These are phyloP conservation scores for Magnolia changhungtana DNA, from an alignment of 164 flowering plant species.

Conservation along the genomic window DNA sequence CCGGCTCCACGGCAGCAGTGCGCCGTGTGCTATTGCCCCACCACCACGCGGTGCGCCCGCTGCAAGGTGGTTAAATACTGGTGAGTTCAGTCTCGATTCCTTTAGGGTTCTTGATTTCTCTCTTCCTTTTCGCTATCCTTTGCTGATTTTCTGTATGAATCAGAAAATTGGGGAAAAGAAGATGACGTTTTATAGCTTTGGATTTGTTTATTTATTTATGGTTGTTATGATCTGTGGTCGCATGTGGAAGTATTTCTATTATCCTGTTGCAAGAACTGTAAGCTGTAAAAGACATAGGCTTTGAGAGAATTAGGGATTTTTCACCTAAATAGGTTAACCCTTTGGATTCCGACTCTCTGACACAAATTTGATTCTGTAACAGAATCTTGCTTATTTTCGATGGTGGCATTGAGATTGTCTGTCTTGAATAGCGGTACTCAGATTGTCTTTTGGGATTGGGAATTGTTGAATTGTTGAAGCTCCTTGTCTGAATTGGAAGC, in stretches of 20 bases:
- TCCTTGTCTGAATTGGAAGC: neutral
- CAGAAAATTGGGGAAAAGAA: neutral
- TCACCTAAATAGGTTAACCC: neutral
- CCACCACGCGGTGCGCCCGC: slow-evolving; percentile 64
- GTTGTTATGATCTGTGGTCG: no score
- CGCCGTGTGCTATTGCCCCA: slow-evolving; percentile 56
- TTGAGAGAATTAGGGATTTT: neutral
- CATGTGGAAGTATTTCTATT: neutral
- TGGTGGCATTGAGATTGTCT: neutral
- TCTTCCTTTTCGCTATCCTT: neutral
- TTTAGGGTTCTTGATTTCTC: neutral
- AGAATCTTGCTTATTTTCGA: neutral
- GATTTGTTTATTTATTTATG: no score
- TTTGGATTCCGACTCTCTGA: neutral
- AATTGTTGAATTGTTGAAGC: neutral
- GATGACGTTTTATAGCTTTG: neutral
- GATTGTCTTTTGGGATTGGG: neutral
- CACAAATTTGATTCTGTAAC: neutral
- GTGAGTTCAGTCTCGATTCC: slow-evolving; percentile 26
- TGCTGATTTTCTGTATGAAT: neutral
- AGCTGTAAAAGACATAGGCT: neutral
- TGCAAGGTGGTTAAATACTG: slow-evolving; percentile 75
- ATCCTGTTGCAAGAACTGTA: neutral
- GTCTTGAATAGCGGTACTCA: neutral
- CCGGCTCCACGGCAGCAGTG: slow-evolving; percentile 25